phyloP scores from a whole-genome alignment of 306 rosid genomes.

The Medicago arabica region DNA sequence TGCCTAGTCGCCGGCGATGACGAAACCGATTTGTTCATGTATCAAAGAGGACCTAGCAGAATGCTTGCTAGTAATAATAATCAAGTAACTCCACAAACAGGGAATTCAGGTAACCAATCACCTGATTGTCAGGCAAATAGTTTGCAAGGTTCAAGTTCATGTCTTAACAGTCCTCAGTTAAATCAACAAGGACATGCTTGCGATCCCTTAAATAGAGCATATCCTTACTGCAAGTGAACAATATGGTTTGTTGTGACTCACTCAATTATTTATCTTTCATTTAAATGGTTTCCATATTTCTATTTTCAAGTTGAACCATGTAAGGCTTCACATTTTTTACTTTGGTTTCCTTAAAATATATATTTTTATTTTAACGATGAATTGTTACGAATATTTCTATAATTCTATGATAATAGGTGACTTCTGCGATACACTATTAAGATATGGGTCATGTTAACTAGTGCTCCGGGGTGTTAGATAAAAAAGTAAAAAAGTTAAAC shows the following conservation, averaged over 20 bases:
- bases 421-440: too few species aligned
- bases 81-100: background rate
- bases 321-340: too few species aligned
- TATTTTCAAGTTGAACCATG: too few species aligned
- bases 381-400: too few species aligned
- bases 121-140: background rate
- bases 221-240: background rate
- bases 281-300: too few species aligned
- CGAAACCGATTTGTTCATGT: background rate
- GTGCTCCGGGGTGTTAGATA: too few species aligned
- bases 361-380: too few species aligned
- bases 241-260: background rate
- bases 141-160: slow-evolving; percentile 6
- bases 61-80: background rate
- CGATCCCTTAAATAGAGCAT: background rate
- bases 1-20: background rate
- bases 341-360: too few species aligned
- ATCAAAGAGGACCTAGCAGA: background rate
- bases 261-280: background rate
- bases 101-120: background rate
- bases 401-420: too few species aligned
- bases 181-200: background rate
- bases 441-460: too few species aligned
- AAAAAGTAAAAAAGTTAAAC: too few species aligned
- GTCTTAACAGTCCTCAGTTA: background rate